Conservation (phyloP, 176 grass and related monocot genomes). For the barley (Hordeum vulgare) region MorexV3_pseudomolecules_assembly NC_058523.1:450354187-450354686, state of each 20-base stretch:
- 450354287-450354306: background rate
- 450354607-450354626: slow-evolving; percentile 92
- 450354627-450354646: slow-evolving; percentile 55
- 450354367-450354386: background rate
- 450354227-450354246: slow-evolving; percentile 66
- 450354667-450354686: slow-evolving; percentile 2
- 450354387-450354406: background rate
- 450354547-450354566: background rate
- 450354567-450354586: slow-evolving; percentile 44
- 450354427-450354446: background rate
- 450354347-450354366: background rate
- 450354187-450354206: slow-evolving; percentile 93
- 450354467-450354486: background rate
- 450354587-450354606: slow-evolving; percentile 99
- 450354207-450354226: slow-evolving; percentile 98
- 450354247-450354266: background rate
- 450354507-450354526: background rate
- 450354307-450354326: background rate
- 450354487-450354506: background rate
- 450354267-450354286: background rate
- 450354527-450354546: background rate
- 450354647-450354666: background rate
- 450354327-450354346: background rate
- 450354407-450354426: background rate
- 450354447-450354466: background rate